Evolutionary conservation across 805 yeast genomes (phyloP), one percentile per base, ranked within the genome.

Genomic region (Teunomyces aglyptinius): DNA sequence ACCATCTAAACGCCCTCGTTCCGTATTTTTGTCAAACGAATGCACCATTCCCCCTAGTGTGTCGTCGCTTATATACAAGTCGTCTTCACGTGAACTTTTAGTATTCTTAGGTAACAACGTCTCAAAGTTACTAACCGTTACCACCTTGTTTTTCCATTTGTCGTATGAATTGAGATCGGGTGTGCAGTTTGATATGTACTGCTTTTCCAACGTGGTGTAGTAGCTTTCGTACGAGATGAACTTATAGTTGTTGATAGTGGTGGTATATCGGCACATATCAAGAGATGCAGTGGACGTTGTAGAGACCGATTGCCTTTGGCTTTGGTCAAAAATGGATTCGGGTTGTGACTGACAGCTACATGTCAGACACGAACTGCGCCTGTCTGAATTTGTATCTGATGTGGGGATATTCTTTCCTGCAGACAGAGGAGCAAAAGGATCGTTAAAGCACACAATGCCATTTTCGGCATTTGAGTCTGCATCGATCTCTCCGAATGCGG

Each of bases 141-240:
- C 13, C 16, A 19, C 26, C 32, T 45, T 49, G 26, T 50, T 52
- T 35, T 43, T 49, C 77, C 77, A 72, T 47, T 57, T 64, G 49
- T 70, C 76, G 49, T 44, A 71, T 8, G 73, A 65, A 50, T 69
- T 68, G 44, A 71, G 59, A 36, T 55, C 58, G 1, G 74, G 75
- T 10, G 70, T 52, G 50, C 76, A 71, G 46, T 63, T 64, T 31
- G 64, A 59, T 16, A 72, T 68, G 52, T 64, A 70, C 45, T 60
- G 64, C 51, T 67, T 65, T 44, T 71, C 77, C 28, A 57, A 40
- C 10, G 56, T 48, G 19, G 62, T 49, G 24, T 57, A 51, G 24
- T 44, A 47, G 12, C 47, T 48, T 7, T 62, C 64, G 35, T 48
- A 50, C 12, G 52, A 51, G 7, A 49, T 34, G 10, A 54, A 46